These are phyloP conservation scores for Serendipita vermifera DNA, from an alignment of 768 basidiomycete genomes.

Conservation along the genomic window DNA sequence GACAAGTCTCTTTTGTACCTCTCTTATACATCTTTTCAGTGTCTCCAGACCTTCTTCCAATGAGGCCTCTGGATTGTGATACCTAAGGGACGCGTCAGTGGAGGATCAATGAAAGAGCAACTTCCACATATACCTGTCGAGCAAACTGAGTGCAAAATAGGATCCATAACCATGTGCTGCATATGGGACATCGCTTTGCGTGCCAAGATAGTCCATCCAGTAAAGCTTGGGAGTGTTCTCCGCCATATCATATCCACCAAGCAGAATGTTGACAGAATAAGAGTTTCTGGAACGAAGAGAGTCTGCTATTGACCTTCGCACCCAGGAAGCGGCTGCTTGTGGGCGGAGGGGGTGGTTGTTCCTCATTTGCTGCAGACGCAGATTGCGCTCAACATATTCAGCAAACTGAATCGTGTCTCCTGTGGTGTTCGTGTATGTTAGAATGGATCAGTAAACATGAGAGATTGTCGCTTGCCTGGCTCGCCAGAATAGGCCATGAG, in stretches of 20 bases:
- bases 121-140: slow-evolving; percentile 57
- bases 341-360: slow-evolving; percentile 84
- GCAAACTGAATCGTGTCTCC: slow-evolving; percentile 96
- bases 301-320: slow-evolving; percentile 78
- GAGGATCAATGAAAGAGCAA: not conserved
- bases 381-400: slow-evolving; percentile 90
- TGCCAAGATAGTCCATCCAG: slow-evolving; percentile 96
- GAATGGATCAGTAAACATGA: not conserved
- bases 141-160: slow-evolving; percentile 82
- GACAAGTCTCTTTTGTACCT: slow-evolving; percentile 72
- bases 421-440: slow-evolving; percentile 21
- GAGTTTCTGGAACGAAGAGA: slow-evolving; percentile 78
- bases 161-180: slow-evolving; percentile 92
- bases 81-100: slow-evolving; percentile 33
- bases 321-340: slow-evolving; percentile 86
- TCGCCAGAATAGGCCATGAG: slow-evolving; percentile 94
- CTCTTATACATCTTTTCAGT: slow-evolving; percentile 74
- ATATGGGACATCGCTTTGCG: slow-evolving; percentile 77
- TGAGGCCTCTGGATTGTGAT: slow-evolving; percentile 78
- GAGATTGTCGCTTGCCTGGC: slow-evolving; percentile 44
- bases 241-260: slow-evolving; percentile 78
- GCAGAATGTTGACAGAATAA: slow-evolving; percentile 82
- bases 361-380: slow-evolving; percentile 91
- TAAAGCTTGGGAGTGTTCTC: slow-evolving; percentile 58
- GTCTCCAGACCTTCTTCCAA: slow-evolving; percentile 78